Percentiles rank a stretch among this genome's conserved stretches.
Evolutionary conservation across 148 eudicot species (phyloP).

Genomic region (Nepenthes mirabilis): DNA sequence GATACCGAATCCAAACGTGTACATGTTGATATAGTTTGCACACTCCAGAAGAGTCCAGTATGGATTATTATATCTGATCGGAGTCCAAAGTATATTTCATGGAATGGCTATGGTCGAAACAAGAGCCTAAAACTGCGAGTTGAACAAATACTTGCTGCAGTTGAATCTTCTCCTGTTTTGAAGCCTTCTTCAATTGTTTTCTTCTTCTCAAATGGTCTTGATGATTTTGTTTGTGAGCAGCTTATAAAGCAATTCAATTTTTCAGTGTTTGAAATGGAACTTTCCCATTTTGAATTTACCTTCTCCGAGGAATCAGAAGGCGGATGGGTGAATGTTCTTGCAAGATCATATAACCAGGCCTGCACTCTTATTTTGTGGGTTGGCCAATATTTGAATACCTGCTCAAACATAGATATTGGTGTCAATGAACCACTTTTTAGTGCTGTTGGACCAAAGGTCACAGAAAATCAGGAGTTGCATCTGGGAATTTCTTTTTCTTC

Average conservation of each 20-base stretch:
- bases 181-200: conserved; percentile 56
- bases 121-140: conserved; percentile 47
- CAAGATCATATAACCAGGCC: conserved; percentile 40
- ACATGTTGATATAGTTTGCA: conserved; percentile 74
- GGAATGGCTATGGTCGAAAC: conserved; percentile 36
- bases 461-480: conserved; percentile 6
- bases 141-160: conserved; percentile 39
- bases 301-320: conserved; percentile 42
- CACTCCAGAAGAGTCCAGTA: conserved; percentile 53
- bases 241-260: conserved; percentile 45
- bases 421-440: conserved; percentile 5
- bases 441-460: conserved; percentile 12
- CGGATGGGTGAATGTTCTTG: conserved; percentile 51
- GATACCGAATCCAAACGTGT: conserved; percentile 12
- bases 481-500: conserved; percentile 29
- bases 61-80: conserved; percentile 92
- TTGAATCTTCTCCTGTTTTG: conserved; percentile 31
- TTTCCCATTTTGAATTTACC: conserved; percentile 21
- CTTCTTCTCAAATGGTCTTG: conserved; percentile 75
- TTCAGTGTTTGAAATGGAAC: conserved; percentile 24
- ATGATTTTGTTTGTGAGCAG: conserved; percentile 17
- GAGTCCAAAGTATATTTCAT: conserved; percentile 60
- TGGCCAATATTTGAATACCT: conserved; percentile 16
- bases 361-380: conserved; percentile 41
- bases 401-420: conserved; percentile 9